Evolutionary conservation across 2,329 filamentous ascomycete genomes (phyloP).

Genomic region (Sclerotinia borealis): DNA sequence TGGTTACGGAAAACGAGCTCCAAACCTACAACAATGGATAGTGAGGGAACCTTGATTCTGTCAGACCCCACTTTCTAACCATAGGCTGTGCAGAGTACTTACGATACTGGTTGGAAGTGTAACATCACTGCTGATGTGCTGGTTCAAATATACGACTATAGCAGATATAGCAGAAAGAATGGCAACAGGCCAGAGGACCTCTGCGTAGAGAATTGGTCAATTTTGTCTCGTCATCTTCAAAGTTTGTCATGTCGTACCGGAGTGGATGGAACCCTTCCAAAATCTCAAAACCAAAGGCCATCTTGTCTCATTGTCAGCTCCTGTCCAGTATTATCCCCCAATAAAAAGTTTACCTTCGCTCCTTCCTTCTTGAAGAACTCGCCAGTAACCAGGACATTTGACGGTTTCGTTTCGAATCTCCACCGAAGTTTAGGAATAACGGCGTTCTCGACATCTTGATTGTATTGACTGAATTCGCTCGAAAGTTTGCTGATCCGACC

Average conservation of each 20-base stretch:
- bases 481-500: not conserved
- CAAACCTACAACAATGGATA: slow-evolving; percentile 60
- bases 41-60: slow-evolving; percentile 44
- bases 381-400: slow-evolving; percentile 25
- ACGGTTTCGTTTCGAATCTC: slow-evolving; percentile 13
- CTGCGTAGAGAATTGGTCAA: slow-evolving; percentile 22
- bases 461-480: not conserved
- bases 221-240: not conserved
- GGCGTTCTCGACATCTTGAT: slow-evolving; percentile 21
- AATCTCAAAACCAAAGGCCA: slow-evolving; percentile 59
- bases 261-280: slow-evolving; percentile 57
- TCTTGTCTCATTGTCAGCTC: slow-evolving; percentile 34
- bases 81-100: slow-evolving; percentile 19
- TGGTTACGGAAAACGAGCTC: slow-evolving; percentile 64
- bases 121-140: slow-evolving; percentile 43
- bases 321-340: not conserved
- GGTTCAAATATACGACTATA: slow-evolving; percentile 52
- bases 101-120: slow-evolving; percentile 53
- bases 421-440: slow-evolving; percentile 21
- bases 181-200: slow-evolving; percentile 50
- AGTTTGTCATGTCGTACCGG: slow-evolving; percentile 18
- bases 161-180: slow-evolving; percentile 53
- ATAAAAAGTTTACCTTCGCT: slow-evolving; percentile 23
- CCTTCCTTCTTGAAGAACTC: slow-evolving; percentile 28
- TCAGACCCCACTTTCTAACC: not conserved